Conservation (phyloP, 177 flowering plant species). For the Tripterygium wilfordii region DNA sequence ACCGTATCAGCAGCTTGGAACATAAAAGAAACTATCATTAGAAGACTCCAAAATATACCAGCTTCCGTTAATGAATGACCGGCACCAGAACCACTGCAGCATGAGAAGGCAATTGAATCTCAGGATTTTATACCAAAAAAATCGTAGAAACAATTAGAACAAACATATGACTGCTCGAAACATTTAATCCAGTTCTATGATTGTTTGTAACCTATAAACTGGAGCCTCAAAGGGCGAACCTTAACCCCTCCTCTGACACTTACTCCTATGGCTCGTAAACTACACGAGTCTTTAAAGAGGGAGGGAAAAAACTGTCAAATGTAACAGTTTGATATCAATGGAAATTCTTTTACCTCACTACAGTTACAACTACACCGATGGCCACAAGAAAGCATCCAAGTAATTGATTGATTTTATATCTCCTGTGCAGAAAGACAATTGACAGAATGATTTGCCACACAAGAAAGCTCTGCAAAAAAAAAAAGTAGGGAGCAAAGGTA, state of each 20-base stretch:
- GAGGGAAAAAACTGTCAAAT: too few relatives aligned
- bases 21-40: conserved; percentile 84
- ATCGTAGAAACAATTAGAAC: too few relatives aligned
- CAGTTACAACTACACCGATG: conserved; percentile 81
- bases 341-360: conserved; percentile 96
- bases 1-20: conserved; percentile 97
- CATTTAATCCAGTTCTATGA: too few relatives aligned
- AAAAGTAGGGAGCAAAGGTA: too few relatives aligned
- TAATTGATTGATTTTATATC: conserved; percentile 74
- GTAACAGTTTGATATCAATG: too few relatives aligned
- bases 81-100: conserved; percentile 80
- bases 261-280: too few relatives aligned
- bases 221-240: too few relatives aligned
- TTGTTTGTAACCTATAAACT: too few relatives aligned
- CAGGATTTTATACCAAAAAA: too few relatives aligned
- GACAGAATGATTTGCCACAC: conserved; percentile 96
- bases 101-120: conserved; percentile 10
- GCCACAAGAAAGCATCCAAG: conserved; percentile 88
- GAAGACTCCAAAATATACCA: conserved; percentile 82
- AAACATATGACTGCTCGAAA: too few relatives aligned
- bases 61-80: conserved; percentile 72
- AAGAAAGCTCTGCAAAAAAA: conserved; percentile 72
- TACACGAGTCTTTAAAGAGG: too few relatives aligned
- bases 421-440: conserved; percentile 74
- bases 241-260: too few relatives aligned